Evolutionary conservation across 1,139 yeast species (phyloP).

Genomic region (Schwanniomyces etchellsii): DNA sequence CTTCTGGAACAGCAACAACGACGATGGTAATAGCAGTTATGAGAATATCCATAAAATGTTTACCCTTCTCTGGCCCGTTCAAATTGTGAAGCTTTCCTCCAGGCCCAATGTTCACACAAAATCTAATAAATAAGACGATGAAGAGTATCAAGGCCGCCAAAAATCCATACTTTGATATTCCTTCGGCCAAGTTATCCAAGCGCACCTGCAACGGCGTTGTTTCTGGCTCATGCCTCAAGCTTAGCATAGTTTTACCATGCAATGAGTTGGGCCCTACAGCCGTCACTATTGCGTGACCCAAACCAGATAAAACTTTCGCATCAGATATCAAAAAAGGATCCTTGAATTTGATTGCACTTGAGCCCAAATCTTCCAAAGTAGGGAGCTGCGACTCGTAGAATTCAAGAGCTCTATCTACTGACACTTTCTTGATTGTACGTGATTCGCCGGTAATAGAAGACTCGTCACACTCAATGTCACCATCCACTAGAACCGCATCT

Average conservation of each 20-base stretch:
- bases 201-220: constrained; percentile 87
- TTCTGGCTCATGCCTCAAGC: constrained; percentile 69
- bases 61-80: constrained; percentile 73
- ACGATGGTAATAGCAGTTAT: constrained; percentile 89
- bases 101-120: constrained; percentile 59
- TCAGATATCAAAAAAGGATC: constrained; percentile 92
- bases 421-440: constrained; percentile 63
- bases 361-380: constrained; percentile 47
- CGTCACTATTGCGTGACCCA: constrained; percentile 81
- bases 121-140: constrained; percentile 71
- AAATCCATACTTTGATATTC: constrained; percentile 89
- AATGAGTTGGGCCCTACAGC: constrained; percentile 87
- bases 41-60: constrained; percentile 74
- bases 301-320: constrained; percentile 79
- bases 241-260: constrained; percentile 86
- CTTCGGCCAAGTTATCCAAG: constrained; percentile 78
- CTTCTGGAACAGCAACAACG: constrained; percentile 98
- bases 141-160: constrained; percentile 78
- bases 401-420: constrained; percentile 46
- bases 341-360: constrained; percentile 33
- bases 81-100: constrained; percentile 38
- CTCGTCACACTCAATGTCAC: constrained; percentile 87
- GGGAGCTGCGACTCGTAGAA: constrained; percentile 22
- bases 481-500: constrained; percentile 72
- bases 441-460: constrained; percentile 93